Percentiles rank a stretch among this genome's conserved stretches.
These are phyloP conservation scores for Leccinum broughii DNA, from an alignment of 768 basidiomycete species.

Conservation along the genomic window DNA sequence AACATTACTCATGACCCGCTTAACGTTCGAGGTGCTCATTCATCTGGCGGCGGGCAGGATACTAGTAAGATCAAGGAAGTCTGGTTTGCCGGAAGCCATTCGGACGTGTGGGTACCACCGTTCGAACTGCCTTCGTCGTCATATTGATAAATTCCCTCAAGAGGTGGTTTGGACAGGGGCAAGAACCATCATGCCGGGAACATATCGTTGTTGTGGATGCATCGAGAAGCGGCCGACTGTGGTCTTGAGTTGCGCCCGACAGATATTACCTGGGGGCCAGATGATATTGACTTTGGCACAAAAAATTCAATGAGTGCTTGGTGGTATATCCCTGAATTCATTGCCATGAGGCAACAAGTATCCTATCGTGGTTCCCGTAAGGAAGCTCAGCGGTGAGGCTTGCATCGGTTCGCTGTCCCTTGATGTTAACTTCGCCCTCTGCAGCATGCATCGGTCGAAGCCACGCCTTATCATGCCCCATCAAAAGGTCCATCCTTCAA, in stretches of 20 bases:
- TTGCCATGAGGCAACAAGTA: conserved; percentile 17
- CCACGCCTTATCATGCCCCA: no score
- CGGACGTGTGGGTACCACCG: no score
- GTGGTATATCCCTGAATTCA: conserved; percentile 9
- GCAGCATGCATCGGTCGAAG: not conserved
- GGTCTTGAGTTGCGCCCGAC: no score
- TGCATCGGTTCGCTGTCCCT: not conserved
- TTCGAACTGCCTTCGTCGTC: no score
- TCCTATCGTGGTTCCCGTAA: not conserved
- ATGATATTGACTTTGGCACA: conserved; percentile 16
- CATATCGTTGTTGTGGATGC: no score
- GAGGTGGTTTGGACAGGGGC: no score
- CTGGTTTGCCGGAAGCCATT: not conserved
- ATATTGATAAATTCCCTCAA: no score
- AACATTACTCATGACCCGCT: conserved; percentile 7
- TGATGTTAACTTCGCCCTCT: not conserved
- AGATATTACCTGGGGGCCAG: conserved; percentile 12
- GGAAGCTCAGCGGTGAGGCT: conserved; percentile 9
- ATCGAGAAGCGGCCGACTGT: no score
- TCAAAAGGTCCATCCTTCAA: no score
- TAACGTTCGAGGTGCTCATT: not conserved
- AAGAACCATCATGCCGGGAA: no score
- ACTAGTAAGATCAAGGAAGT: conserved; percentile 34
- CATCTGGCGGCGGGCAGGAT: not conserved
- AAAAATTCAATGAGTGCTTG: conserved; percentile 11